Evolutionary conservation across 305 asterid species (phyloP), one percentile per base, ranked within the genome.

Genomic region (Fraxinus paxiana): DNA sequence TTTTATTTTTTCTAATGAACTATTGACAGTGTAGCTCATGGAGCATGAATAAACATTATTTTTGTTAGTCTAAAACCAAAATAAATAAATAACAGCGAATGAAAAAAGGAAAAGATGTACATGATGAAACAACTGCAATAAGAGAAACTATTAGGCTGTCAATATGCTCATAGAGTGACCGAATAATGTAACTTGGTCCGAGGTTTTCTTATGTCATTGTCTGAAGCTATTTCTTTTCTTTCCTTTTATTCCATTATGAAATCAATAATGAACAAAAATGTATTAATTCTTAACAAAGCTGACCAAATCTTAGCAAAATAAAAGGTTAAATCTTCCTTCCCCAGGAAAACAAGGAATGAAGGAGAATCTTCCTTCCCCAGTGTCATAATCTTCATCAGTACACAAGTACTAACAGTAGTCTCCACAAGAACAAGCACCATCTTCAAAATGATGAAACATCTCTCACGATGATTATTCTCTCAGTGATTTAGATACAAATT

Each of bases 401-500:
- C 34, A 63, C 72, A 24, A 63, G 72, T 63, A 63, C 28, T 24
- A 92, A 97, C 96, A 91, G 79, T 92, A 92, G 84, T 92, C 96
- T 70, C 92, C 90, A 78, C 97, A 94, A 79, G 97, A 94, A 85
- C 96, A 94, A 26, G 73, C 81, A 6, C 97, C 97, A 75, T 87
- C 86, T 86, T 88, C 84, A 81, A 91, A 94, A 84, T 85, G 97
- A 81, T 94, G 97, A 89, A 94, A 94, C 84, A 97, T 87, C 97
- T 86, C 98, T 92, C 78, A 92, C 92, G 76, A 85, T 85, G 82
- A 92, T 89, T n/a, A 71, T 82, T 80, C 97, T 90, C 85, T 79
- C 81, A 26, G 90, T 88, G 82, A 92, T 81, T 88, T 82, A 56
- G 97, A 90, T 0, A 91, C 91, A 76, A 88, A 91, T 80, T 90